Conservation (phyloP, 169 alveolate species). For the Babesia bigemina region DNA sequence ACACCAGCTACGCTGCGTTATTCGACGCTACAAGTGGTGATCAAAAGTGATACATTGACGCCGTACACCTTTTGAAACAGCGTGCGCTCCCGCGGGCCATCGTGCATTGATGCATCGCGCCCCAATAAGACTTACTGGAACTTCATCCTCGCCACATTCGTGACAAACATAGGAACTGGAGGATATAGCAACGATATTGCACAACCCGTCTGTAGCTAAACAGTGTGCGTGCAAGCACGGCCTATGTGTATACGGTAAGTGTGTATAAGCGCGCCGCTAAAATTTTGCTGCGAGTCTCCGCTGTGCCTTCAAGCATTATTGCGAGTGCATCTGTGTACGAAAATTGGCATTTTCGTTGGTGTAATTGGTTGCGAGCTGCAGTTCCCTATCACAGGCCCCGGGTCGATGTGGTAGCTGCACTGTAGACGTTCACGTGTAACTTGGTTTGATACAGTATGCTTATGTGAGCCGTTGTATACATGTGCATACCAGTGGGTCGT, state of each 20-base stretch:
- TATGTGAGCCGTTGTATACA: background rate
- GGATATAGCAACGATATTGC: conserved; percentile 6
- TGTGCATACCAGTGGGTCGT: background rate
- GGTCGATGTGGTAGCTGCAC: no score
- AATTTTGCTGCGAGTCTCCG: background rate
- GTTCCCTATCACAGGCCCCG: no score
- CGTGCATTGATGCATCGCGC: conserved; percentile 58
- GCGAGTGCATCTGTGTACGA: no score
- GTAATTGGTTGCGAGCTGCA: no score
- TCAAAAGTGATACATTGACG: background rate
- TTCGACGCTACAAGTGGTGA: background rate
- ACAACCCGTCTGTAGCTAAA: conserved; percentile 18
- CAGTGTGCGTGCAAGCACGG: conserved; percentile 21
- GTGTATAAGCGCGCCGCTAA: conserved; percentile 31
- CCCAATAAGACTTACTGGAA: conserved; percentile 27
- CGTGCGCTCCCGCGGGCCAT: conserved; percentile 35
- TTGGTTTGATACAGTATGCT: no score
- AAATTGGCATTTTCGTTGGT: no score
- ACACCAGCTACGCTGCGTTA: background rate
- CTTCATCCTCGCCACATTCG: background rate
- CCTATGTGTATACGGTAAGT: conserved; percentile 24
- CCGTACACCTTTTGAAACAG: conserved; percentile 34
- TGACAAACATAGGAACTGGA: conserved; percentile 6
- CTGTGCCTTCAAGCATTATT: background rate
- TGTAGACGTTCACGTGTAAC: no score